phyloP scores from a whole-genome alignment of 2,329 filamentous ascomycete genomes.

The Talaromyces sp. region DNA sequence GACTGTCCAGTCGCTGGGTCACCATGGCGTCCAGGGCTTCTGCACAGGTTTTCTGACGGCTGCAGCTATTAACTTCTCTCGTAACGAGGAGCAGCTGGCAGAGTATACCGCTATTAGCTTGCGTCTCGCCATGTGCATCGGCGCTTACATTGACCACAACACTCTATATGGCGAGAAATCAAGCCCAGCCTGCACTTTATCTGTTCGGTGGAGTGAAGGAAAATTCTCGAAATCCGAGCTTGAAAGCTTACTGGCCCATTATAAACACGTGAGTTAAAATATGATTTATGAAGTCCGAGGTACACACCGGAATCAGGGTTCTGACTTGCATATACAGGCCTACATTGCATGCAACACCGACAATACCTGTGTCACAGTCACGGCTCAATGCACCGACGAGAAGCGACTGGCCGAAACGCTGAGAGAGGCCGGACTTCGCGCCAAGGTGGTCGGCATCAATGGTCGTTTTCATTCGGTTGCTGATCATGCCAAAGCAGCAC shows the following conservation, averaged over 20 bases:
- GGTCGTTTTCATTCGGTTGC: slow-evolving; percentile 9
- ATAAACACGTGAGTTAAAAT: slow-evolving; percentile 1
- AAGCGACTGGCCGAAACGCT: neutral
- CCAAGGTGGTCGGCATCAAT: slow-evolving; percentile 3
- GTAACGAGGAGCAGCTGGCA: slow-evolving; percentile 27
- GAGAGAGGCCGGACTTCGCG: slow-evolving; percentile 6
- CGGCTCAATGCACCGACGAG: neutral
- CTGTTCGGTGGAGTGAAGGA: slow-evolving; percentile 11
- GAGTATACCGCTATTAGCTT: slow-evolving; percentile 37
- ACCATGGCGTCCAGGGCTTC: slow-evolving; percentile 32
- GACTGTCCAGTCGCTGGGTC: neutral
- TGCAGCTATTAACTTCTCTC: slow-evolving; percentile 33
- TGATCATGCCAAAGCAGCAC: neutral
- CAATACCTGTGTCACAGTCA: slow-evolving; percentile 5
- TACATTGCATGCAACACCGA: slow-evolving; percentile 13
- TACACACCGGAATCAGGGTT: neutral
- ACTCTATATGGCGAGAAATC: neutral
- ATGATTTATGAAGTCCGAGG: neutral
- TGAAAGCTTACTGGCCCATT: neutral
- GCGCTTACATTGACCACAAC: slow-evolving; percentile 32
- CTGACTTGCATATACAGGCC: slow-evolving; percentile 9
- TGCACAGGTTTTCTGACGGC: slow-evolving; percentile 42
- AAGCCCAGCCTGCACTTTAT: neutral
- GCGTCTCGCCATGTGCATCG: slow-evolving; percentile 39
- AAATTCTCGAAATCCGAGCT: slow-evolving; percentile 5